A percentile compares a stretch with the other conserved stretches of the same genome.
Conservation (phyloP, 352 stramenopile species). For the Phytophthora agathidicida region DNA sequence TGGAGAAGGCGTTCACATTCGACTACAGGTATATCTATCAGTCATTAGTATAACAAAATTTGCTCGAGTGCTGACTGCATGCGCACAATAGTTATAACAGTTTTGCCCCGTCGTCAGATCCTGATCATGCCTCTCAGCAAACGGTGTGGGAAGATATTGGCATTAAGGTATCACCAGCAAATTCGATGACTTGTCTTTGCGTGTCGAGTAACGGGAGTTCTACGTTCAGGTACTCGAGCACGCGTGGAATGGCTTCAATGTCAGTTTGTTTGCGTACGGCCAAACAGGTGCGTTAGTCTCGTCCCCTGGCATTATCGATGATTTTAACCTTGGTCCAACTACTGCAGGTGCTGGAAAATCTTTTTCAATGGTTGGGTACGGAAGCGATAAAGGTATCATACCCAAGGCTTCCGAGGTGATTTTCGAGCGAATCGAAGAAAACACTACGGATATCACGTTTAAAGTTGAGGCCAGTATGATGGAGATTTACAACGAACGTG, state of each 20-base stretch:
- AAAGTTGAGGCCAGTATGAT: conserved; percentile 91
- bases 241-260: conserved; percentile 91
- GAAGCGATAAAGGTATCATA: conserved; percentile 84
- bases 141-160: conserved; percentile 89
- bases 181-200: neutral
- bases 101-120: conserved; percentile 60
- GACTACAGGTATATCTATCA: conserved; percentile 70
- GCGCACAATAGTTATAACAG: conserved; percentile 78
- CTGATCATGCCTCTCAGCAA: conserved; percentile 74
- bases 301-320: neutral
- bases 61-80: neutral
- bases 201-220: neutral
- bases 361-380: conserved; percentile 90
- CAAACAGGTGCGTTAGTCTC: conserved; percentile 57
- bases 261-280: conserved; percentile 88
- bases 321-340: neutral
- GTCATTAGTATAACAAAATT: neutral
- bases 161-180: conserved; percentile 71
- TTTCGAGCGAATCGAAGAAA: conserved; percentile 78
- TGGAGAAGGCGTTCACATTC: conserved; percentile 86
- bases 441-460: conserved; percentile 55
- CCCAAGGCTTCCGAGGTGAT: conserved; percentile 83
- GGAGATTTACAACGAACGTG: conserved; percentile 91
- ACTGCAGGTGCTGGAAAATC: conserved; percentile 73
- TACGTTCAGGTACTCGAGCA: conserved; percentile 76